A percentile compares a stretch with the other conserved stretches of the same genome.
Conservation (phyloP, 1,284 basidiomycete species). For the Cryptococcus sp. region DNA sequence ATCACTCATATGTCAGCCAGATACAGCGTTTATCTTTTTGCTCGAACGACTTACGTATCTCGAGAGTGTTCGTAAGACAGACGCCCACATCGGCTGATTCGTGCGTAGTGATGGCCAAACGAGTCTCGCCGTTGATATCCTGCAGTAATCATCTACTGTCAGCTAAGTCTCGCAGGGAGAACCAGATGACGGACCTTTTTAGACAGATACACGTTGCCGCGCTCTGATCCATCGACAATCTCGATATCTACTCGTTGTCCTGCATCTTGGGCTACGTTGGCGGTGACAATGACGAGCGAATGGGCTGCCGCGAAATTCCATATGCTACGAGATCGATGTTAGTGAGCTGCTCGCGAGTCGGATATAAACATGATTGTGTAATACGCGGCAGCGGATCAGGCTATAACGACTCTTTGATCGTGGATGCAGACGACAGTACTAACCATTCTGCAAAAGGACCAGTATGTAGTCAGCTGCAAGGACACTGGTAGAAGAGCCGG, state of each 20-base stretch:
- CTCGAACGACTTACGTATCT: constrained; percentile 63
- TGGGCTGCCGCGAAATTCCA: constrained; percentile 89
- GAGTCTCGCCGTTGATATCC: constrained; percentile 83
- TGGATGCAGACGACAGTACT: background rate
- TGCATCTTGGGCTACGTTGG: constrained; percentile 73
- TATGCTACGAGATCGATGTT: constrained; percentile 60
- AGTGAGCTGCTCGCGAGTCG: too few relatives aligned
- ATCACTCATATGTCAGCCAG: constrained; percentile 1
- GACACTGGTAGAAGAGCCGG: background rate
- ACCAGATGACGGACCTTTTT: constrained; percentile 61
- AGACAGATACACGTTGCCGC: constrained; percentile 86
- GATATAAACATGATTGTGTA: too few relatives aligned
- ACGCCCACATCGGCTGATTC: constrained; percentile 92
- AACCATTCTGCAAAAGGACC: constrained; percentile 42
- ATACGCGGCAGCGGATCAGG: too few relatives aligned
- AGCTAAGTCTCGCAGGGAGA: background rate
- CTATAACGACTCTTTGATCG: background rate
- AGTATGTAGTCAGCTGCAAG: constrained; percentile 6
- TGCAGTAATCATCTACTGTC: constrained; percentile 11
- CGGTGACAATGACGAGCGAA: constrained; percentile 89
- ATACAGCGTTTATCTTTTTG: constrained; percentile 8
- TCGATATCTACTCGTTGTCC: constrained; percentile 87
- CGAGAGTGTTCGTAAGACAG: constrained; percentile 81
- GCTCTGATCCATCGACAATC: constrained; percentile 84
- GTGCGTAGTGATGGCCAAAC: constrained; percentile 92